Evolutionary conservation across 2,329 filamentous ascomycete species (phyloP), one percentile per base, ranked within the genome.

Genomic region (Trichoderma aggressivum): DNA sequence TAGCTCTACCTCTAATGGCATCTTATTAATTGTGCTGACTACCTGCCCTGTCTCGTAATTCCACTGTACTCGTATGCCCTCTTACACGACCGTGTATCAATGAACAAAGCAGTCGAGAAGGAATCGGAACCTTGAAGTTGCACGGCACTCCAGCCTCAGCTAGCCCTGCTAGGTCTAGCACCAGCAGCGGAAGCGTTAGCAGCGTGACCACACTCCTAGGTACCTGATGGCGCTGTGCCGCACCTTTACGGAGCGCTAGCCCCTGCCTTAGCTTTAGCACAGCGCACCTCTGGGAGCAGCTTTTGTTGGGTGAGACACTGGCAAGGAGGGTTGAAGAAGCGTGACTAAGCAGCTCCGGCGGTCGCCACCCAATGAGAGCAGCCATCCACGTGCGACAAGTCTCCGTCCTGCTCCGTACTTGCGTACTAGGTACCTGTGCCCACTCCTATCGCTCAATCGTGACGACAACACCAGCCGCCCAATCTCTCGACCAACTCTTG

Each of bases 391-490:
- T 67, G 34, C 43, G 12, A 34, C 12, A n/a, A n/a, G 36, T 68
- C 55, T 58, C 55, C 55, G 55, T 59, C 1, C 55, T 43, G n/a
- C n/a, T 36, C 32, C 65, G 50, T 24, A 21, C n/a, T 34, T 53
- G 21, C 26, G 14, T n/a, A n/a, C n/a, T n/a, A n/a, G n/a, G 53
- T 39, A 24, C 32, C 56, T 58, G 28, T 43, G 12, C 34, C 55
- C 59, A 70, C 58, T 55, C 67, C 56, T 32, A 34, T 61, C 39
- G 28, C 61, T 50, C 47, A 28, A 64, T 70, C 34, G 68, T 70
- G 68, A 70, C 68, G 68, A 70, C 68, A 59, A 63, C 68, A 62
- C 50, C 68, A 18, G 24, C 36, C 11, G 59, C 39, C 55, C 65
- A 30, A 65, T 53, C 24, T 21, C 58, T 30, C 26, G 28, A 39